Base-by-base conservation (phyloP, 495 filamentous ascomycete species). In the Chaetomium tenue region DNA sequence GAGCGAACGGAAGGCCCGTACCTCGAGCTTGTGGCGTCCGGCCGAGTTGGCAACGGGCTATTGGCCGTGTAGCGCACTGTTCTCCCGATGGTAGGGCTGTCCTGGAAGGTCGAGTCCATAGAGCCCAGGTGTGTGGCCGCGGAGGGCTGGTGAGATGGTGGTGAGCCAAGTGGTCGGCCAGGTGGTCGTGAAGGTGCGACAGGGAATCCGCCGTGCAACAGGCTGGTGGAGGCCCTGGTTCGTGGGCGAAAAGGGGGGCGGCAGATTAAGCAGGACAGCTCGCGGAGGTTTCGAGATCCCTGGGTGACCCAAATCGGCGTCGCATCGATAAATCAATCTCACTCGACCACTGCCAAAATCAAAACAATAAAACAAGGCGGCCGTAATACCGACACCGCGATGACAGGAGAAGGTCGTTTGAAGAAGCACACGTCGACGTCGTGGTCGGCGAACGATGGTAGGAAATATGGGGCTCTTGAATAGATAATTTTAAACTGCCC, bases 231-330 rank as follows among this genome's bases (percentile, higher is more conserved):
- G 56, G 67, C 37, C 37, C 39, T n/a, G 37, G 55, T 8, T 30
- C 33, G 25, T 44, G 50, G 67, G 60, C 48, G 57, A 48, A 26
- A 46, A 44, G 47, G 56, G 52, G 33, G 60, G 40, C 70, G 69
- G 72, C 23, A 72, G 75, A 72, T 52, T 56, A 72, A 73, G 66
- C 73, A 75, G 70, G 71, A 72, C 68, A 72, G 63, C 74, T 73
- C 75, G 71, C 74, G 30, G 70, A 51, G 68, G 75, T 78, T 79
- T 81, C 77, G 78, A 80, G 75, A 74, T 75, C 75, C 76, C 73
- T 74, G 69, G 72, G 73, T 66, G 73, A 75, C 77, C 78, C 79
- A 77, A 74, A 79, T 78, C 75, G 71, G 72, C 76, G 78, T 79
- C 74, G 78, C 78, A 82, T 80, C 69, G 68, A 75, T 63, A 16